Percentiles rank a stretch among this genome's conserved stretches.
Evolutionary conservation across 192 early-diverging fungal genomes (phyloP).

Genomic region (Allomyces macrogynus): DNA sequence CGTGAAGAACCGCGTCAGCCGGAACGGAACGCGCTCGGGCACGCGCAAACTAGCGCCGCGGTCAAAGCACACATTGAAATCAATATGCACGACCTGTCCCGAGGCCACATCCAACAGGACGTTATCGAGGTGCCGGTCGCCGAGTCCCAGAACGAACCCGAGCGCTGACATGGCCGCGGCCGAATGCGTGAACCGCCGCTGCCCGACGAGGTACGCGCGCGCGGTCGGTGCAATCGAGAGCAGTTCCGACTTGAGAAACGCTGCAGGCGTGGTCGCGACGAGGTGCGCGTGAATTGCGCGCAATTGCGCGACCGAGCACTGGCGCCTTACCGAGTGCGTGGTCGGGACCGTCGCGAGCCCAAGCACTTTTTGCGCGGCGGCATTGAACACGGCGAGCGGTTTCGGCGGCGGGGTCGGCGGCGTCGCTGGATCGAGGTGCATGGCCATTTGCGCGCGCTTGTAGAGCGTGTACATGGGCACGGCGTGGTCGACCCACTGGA

Average conservation of each 20-base stretch:
- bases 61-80: slow-evolving; percentile 60
- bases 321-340: background rate
- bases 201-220: background rate
- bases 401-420: background rate
- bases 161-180: slow-evolving; percentile 37
- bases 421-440: background rate
- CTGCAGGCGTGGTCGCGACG: background rate
- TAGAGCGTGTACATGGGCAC: slow-evolving; percentile 56
- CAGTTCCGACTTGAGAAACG: background rate
- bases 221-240: background rate
- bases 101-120: slow-evolving; percentile 25
- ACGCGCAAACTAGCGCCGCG: slow-evolving; percentile 36
- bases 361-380: background rate
- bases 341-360: background rate
- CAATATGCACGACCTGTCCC: slow-evolving; percentile 46
- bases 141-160: slow-evolving; percentile 44
- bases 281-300: background rate
- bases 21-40: slow-evolving; percentile 54
- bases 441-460: slow-evolving; percentile 46
- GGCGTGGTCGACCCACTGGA: slow-evolving; percentile 82
- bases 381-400: background rate
- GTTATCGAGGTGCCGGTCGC: slow-evolving; percentile 59
- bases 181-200: slow-evolving; percentile 20
- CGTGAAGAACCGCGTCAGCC: slow-evolving; percentile 36
- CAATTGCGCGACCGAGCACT: background rate